Evolutionary conservation across 164 flowering plant genomes (phyloP).

Genomic region (grape (Vitis vinifera)): ASM3070453v1 NC_081820.1:18108501-18109000

Average conservation of each 20-base stretch:
- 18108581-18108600: too few species aligned
- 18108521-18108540: slow-evolving; percentile 51
- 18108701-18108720: slow-evolving; percentile 75
- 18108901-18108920: slow-evolving; percentile 89
- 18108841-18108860: neutral
- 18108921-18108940: slow-evolving; percentile 70
- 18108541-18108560: slow-evolving; percentile 90
- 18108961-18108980: slow-evolving; percentile 11
- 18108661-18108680: slow-evolving; percentile 72
- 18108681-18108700: slow-evolving; percentile 59
- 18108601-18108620: neutral
- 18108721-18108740: slow-evolving; percentile 71
- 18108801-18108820: neutral
- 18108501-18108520: slow-evolving; percentile 67
- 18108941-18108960: slow-evolving; percentile 75
- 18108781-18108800: slow-evolving; percentile 35
- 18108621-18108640: neutral
- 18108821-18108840: neutral
- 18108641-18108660: slow-evolving; percentile 12
- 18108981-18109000: neutral
- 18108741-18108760: slow-evolving; percentile 66
- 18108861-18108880: neutral
- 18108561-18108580: slow-evolving; percentile 14
- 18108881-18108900: neutral
- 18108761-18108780: slow-evolving; percentile 72